Evolutionary conservation across 108 stramenopile genomes (phyloP).

Genomic region (Skeletonema potamos): DNA sequence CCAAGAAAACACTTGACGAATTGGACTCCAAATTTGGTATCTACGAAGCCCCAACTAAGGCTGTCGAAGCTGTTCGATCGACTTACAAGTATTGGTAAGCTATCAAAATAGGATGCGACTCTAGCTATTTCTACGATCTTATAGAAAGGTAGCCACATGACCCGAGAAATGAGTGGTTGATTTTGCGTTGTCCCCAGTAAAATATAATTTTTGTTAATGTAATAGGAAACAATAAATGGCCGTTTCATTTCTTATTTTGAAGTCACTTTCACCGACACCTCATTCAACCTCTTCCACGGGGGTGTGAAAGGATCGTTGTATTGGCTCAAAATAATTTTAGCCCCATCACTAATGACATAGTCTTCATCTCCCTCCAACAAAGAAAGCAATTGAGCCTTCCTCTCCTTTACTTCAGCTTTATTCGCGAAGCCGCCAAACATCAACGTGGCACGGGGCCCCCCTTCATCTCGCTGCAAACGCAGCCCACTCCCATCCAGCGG

Average conservation of each 20-base stretch:
- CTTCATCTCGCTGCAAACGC: constrained; percentile 43
- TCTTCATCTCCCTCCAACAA: constrained; percentile 45
- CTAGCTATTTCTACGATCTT: neutral
- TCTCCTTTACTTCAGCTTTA: constrained; percentile 59
- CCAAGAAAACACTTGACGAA: constrained; percentile 7
- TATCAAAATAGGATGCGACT: neutral
- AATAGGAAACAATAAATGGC: neutral
- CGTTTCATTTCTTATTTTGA: neutral
- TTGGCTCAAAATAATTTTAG: constrained; percentile 62
- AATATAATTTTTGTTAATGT: constrained; percentile 1
- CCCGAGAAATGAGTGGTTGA: neutral
- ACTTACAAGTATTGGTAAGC: constrained; percentile 33
- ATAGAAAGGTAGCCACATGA: neutral
- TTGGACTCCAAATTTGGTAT: constrained; percentile 35
- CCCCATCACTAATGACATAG: constrained; percentile 32
- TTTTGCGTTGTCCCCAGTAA: constrained; percentile 2
- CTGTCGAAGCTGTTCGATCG: constrained; percentile 3
- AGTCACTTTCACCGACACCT: constrained; percentile 72
- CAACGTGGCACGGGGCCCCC: constrained; percentile 66
- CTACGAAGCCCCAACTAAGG: constrained; percentile 14
- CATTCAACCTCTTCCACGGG: constrained; percentile 92
- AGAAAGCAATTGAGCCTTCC: constrained; percentile 53
- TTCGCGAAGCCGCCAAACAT: constrained; percentile 91
- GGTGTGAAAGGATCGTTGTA: constrained; percentile 97
- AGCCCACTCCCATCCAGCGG: constrained; percentile 80